Evolutionary conservation across 2,329 filamentous ascomycete species (phyloP).

Genomic region (Didymella sp.): DNA sequence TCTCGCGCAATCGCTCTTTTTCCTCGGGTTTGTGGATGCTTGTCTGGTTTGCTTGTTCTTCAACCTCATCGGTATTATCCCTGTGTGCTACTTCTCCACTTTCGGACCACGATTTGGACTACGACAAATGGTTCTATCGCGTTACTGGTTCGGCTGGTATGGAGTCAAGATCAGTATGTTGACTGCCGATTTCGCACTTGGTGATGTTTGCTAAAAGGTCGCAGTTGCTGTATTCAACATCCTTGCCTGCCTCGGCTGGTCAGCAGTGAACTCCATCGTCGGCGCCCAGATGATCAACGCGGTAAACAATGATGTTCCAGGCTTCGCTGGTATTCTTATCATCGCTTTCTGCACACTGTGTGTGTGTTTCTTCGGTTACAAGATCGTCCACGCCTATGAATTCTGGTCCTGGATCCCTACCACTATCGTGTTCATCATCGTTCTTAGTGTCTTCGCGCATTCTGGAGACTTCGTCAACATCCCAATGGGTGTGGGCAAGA

Average conservation of each 20-base stretch:
- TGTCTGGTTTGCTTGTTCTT: slow-evolving; percentile 76
- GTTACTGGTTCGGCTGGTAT: slow-evolving; percentile 78
- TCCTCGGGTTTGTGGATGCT: slow-evolving; percentile 74
- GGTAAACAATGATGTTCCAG: slow-evolving; percentile 72
- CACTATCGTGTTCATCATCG: slow-evolving; percentile 75
- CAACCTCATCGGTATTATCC: slow-evolving; percentile 74
- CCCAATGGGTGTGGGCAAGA: slow-evolving; percentile 65
- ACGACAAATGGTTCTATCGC: slow-evolving; percentile 80
- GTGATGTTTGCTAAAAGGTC: not conserved
- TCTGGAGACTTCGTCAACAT: slow-evolving; percentile 69
- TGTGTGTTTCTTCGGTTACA: slow-evolving; percentile 77
- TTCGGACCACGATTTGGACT: slow-evolving; percentile 78
- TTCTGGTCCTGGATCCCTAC: slow-evolving; percentile 77
- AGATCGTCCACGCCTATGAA: slow-evolving; percentile 78
- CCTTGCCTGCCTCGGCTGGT: slow-evolving; percentile 76
- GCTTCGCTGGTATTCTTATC: slow-evolving; percentile 76
- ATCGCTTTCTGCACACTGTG: slow-evolving; percentile 72
- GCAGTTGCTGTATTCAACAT: slow-evolving; percentile 72
- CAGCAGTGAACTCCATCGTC: slow-evolving; percentile 78
- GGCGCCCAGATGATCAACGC: slow-evolving; percentile 79
- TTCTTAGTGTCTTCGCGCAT: slow-evolving; percentile 71
- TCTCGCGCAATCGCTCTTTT: slow-evolving; percentile 72
- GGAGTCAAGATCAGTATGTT: slow-evolving; percentile 63
- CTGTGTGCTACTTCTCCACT: slow-evolving; percentile 78
- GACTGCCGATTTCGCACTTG: not conserved